Conservation (phyloP, 2,329 filamentous ascomycete genomes). For the Pseudogymnoascus sp. region DNA sequence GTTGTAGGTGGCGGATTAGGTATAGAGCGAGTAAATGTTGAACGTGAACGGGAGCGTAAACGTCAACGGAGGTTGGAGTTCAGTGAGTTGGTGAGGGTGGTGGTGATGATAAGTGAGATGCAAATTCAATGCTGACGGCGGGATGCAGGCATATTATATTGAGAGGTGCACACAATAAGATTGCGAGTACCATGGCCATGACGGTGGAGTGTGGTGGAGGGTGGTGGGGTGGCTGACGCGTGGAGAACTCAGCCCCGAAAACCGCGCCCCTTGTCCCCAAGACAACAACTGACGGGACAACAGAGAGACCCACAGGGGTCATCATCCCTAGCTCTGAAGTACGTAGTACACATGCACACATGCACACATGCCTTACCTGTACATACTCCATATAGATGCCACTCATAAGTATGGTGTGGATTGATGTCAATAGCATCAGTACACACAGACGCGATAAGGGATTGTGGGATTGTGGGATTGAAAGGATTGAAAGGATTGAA, state of each 20-base stretch:
- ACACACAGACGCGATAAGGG: not conserved
- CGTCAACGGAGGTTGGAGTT: not conserved
- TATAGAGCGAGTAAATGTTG: not conserved
- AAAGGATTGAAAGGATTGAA: not conserved
- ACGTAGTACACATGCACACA: not conserved
- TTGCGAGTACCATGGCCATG: constrained; percentile 2
- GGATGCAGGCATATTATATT: constrained; percentile 4
- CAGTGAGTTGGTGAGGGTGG: not conserved
- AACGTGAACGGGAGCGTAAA: not conserved
- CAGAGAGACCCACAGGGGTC: not conserved
- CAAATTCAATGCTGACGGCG: constrained; percentile 11
- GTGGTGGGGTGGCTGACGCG: constrained; percentile 1
- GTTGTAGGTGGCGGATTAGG: not conserved
- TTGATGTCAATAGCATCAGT: not conserved
- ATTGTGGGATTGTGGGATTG: not conserved
- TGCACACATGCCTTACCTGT: not conserved
- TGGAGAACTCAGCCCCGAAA: constrained; percentile 6
- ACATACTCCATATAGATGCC: not conserved
- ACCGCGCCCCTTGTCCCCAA: not conserved
- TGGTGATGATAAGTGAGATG: not conserved
- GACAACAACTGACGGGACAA: not conserved
- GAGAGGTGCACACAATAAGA: constrained; percentile 1
- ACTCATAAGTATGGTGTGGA: too few relatives aligned
- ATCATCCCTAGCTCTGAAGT: not conserved
- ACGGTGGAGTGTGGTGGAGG: not conserved